phyloP scores from a whole-genome alignment of 1,284 basidiomycete species.

The Apiotrichum sp. region DNA sequence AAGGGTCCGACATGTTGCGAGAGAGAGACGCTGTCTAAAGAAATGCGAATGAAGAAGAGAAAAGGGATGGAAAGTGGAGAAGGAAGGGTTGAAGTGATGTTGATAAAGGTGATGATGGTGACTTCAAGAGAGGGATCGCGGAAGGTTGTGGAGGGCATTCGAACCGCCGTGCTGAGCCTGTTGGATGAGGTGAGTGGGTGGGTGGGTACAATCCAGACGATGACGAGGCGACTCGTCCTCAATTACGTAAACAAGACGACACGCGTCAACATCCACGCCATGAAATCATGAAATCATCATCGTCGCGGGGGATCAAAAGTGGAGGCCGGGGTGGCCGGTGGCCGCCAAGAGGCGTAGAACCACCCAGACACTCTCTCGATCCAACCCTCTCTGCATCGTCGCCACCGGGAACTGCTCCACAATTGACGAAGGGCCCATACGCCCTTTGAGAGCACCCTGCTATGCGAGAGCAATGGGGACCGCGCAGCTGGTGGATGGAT shows the following conservation, averaged over 20 bases:
- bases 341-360: no score
- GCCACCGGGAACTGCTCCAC: no score
- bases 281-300: neutral
- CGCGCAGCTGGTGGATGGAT: no score
- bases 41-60: neutral
- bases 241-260: neutral
- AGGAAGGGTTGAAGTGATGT: neutral
- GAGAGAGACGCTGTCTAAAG: neutral
- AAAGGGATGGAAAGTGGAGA: neutral
- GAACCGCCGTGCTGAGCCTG: neutral
- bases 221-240: neutral
- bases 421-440: no score
- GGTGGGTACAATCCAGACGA: neutral
- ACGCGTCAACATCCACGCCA: neutral
- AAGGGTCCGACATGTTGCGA: slow-evolving; percentile 19
- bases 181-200: no score
- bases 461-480: no score
- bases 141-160: neutral
- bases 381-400: no score
- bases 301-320: no score
- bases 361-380: no score
- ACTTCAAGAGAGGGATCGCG: neutral
- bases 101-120: neutral
- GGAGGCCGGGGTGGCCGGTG: no score
- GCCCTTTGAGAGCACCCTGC: no score